These are phyloP conservation scores for Pestalotiopsis sp. DNA, from an alignment of 2,329 filamentous ascomycete species.

Conservation along the genomic window DNA sequence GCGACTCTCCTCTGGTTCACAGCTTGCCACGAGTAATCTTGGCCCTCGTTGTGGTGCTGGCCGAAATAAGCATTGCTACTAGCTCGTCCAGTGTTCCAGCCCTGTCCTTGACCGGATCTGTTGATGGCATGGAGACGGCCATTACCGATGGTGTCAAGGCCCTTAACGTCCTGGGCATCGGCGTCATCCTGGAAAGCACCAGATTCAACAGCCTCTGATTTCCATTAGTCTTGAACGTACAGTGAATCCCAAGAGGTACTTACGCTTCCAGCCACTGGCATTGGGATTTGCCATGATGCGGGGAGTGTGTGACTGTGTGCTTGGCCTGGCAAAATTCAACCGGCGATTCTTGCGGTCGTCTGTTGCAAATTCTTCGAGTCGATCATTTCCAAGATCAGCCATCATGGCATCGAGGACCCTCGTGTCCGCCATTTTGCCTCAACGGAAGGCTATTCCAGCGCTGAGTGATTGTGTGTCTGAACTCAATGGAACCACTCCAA, in stretches of 20 bases:
- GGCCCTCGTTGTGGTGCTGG: neutral
- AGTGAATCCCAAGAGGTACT: neutral
- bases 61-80: neutral
- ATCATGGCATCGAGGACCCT: conserved; percentile 19
- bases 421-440: neutral
- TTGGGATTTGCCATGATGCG: neutral
- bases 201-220: conserved; percentile 4
- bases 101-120: neutral
- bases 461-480: neutral
- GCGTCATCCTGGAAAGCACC: neutral
- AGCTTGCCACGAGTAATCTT: neutral
- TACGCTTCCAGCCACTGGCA: conserved; percentile 5
- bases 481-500: neutral
- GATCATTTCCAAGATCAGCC: conserved; percentile 6
- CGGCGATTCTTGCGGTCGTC: neutral
- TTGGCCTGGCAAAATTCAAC: neutral
- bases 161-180: neutral
- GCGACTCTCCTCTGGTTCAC: neutral
- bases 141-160: conserved; percentile 6
- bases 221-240: neutral
- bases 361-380: conserved; percentile 4
- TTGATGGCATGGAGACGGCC: conserved; percentile 6
- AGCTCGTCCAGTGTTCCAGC: neutral
- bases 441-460: neutral
- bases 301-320: neutral